Conservation (phyloP, 106 monocot species). For the Dioscorea alata region DNA sequence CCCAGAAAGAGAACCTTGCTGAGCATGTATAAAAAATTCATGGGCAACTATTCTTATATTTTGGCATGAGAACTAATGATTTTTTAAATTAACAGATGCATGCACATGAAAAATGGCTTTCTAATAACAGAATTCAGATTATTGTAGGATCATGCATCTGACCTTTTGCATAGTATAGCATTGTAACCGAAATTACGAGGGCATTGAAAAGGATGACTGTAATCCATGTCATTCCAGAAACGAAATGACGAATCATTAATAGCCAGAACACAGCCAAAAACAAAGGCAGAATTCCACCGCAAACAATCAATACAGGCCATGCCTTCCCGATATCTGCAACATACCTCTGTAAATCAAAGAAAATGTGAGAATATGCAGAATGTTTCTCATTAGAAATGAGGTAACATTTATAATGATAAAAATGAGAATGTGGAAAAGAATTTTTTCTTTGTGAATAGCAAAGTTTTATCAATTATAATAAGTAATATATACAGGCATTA, state of each 20-base stretch:
- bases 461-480: no score
- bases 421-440: no score
- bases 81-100: no score
- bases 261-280: constrained; percentile 93
- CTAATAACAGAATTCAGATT: neutral
- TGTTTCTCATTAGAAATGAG: neutral
- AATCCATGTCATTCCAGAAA: constrained; percentile 96
- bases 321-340: constrained; percentile 95
- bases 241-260: constrained; percentile 91
- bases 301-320: constrained; percentile 97
- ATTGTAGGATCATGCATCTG: constrained; percentile 1
- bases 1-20: no score
- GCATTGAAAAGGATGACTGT: constrained; percentile 81
- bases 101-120: neutral
- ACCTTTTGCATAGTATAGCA: constrained; percentile 97
- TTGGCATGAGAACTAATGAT: no score
- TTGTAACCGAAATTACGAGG: constrained; percentile 84
- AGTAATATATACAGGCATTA: no score
- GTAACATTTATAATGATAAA: neutral
- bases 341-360: constrained; percentile 71
- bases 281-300: constrained; percentile 89
- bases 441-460: no score
- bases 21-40: no score
- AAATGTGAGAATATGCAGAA: neutral
- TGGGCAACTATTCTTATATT: no score